Evolutionary conservation across 768 basidiomycete genomes (phyloP).

Genomic region (Suillus subalutaceus): DNA sequence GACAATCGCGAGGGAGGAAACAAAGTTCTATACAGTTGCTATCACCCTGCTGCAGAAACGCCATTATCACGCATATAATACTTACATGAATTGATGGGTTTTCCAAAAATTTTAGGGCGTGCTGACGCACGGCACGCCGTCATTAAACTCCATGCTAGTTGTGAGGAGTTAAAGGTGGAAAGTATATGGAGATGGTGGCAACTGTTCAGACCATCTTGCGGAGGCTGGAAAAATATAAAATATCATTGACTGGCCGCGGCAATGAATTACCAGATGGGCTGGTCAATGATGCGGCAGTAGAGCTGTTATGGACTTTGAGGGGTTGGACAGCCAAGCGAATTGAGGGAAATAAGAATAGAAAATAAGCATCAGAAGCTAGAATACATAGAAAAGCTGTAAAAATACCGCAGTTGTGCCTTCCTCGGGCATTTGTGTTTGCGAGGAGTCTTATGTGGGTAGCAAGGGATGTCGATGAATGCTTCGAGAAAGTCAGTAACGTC

Average conservation of each 20-base stretch:
- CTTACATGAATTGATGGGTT: background rate
- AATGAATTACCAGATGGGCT: background rate
- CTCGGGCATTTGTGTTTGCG: background rate
- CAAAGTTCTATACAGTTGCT: background rate
- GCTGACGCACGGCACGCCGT: background rate
- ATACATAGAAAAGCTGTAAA: background rate
- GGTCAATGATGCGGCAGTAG: background rate
- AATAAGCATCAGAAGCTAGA: background rate
- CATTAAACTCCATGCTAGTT: background rate
- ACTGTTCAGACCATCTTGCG: background rate
- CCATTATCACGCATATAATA: background rate
- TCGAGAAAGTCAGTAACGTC: background rate
- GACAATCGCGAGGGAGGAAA: background rate
- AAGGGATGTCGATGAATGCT: background rate
- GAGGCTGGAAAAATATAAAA: background rate
- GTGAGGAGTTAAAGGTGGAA: background rate
- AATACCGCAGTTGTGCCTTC: background rate
- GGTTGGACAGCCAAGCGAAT: background rate
- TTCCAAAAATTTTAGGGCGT: background rate
- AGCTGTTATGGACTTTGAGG: background rate
- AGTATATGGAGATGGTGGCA: background rate
- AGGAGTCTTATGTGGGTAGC: background rate
- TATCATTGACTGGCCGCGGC: background rate
- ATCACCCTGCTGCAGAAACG: background rate
- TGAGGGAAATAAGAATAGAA: background rate